Base-by-base conservation (phyloP, 2,329 filamentous ascomycete species). In the Colletotrichum sp. region DNA sequence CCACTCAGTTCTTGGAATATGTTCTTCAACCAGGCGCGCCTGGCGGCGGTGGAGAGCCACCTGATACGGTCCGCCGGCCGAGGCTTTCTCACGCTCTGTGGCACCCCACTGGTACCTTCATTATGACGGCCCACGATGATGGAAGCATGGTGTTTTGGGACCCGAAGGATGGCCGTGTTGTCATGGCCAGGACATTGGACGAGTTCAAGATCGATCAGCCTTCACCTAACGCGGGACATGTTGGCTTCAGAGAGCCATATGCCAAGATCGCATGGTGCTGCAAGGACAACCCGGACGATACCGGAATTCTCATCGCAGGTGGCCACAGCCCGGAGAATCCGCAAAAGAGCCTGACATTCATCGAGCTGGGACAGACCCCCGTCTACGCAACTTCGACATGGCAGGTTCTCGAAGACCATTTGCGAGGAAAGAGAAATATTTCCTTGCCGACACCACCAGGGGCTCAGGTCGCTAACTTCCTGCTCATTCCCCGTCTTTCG, bases 81-180 rank as follows among this genome's bases (percentile, higher is more conserved):
- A 91, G 90, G 74, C 85, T 98, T 77, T 95, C 93, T 2, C 94
- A 98, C 79, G 96, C 95, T 1, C 84, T 96, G 19, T 99, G 96
- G 96, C 97, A 99, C 85, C 97, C 97, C 0, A 98, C 95, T 2
- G 97, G 96, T 1, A 98, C 95, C 0, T 98, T 98, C 80, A 87
- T 98, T 48, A 83, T 97, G 78, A 98, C 95, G 0, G 94, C 93
- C 2, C 94, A 98, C 81, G 96, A 98, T 72, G 97, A 99, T 82
- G 94, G 94, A 39, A 98, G 95, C 79, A 87, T 99, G 63, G 96
- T 98, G 0, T 94, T 98, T 79, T 99, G 96, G 96, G 97, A 99
- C 83, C 88, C 94, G 1, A 98, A 96, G 80, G 96, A 98, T 81
- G 95, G 95, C 9, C 92, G 94, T 72, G 87, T 98, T 48, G 86